Evolutionary conservation across 2,329 filamentous ascomycete genomes (phyloP), one percentile per base, ranked within the genome.

Genomic region (Claviceps quebecensis): DNA sequence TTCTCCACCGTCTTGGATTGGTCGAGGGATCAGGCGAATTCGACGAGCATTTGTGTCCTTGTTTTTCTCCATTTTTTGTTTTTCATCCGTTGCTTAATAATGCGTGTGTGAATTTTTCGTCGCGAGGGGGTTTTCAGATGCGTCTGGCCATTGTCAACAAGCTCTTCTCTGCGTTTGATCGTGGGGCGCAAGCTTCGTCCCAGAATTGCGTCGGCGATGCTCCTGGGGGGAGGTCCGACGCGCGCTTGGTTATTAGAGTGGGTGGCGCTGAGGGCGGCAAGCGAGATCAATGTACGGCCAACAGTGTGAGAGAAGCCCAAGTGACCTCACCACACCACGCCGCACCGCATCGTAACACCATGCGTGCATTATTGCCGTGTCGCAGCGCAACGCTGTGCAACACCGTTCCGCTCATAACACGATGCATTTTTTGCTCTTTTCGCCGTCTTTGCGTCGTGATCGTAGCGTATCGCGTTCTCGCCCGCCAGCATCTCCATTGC

Each of bases 351-450:
- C 19, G 29, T 34, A 11, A 34, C 29, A 34, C 29, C 29, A 34
- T 34, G 29, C 9, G 29, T 34, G 29, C 29, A 34, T 34, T 34
- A 49, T 4, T 22, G 37, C 17, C 11, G 22, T 36, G 29, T 34
- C 29, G 19, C 40, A 43, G 11, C 40, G 11, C 40, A 43, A 22
- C 17, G 19, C 40, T 22, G 2, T n/a, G 40, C 19, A n/a, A 39
- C 29, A 40, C 19, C 47, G 19, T 23, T 45, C 11, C 16, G 49
- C 60, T 70, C 65, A 70, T 69, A 70, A 67, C 54, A 70, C 59
- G 36, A 67, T 61, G 56, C 68, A 70, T 52, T 65, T 67, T 59
- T 64, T 65, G 59, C 61, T 61, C 58, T 64, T 64, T 48, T 67
- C 64, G 54, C 64, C 60, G 52, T 65, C 63, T 55, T 63, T 66